Base-by-base conservation (phyloP, 352 stramenopile genomes). In the Aphanomyces invadans region DNA sequence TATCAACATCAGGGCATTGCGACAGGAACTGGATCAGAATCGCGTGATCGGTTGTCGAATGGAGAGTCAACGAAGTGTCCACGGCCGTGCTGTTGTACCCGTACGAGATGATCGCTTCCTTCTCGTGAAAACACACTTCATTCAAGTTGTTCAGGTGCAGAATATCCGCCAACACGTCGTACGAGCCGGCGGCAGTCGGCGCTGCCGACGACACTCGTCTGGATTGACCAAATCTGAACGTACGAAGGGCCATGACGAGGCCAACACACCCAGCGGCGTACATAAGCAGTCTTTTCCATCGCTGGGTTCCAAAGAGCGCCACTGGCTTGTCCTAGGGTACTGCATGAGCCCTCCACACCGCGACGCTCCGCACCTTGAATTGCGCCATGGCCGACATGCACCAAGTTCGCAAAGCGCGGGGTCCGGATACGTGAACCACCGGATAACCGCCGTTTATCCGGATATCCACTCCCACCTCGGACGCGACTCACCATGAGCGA, bases 1-100 rank as follows among this genome's bases (percentile, higher is more conserved):
- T 73, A 36, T 88, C 80, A 15, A 89, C 69, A 55, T 85, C 78
- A 0, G 78, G 69, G 55, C 80, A 88, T 26, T 70, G 53, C 26
- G 72, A 56, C 31, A 89, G 55, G 53, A 73, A 77, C 11, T 82
- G 57, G 45, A 88, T 69, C 42, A 88, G 51, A 21, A 76, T 44
- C 15, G 71, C 55, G 42, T 87, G 76, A 57, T 70, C 68, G 21
- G 26, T 64, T 3, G 45, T 25, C 19, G 45, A 4, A 32, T 46
- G 55, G 25, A 46, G 55, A 19, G 7, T 2, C 12, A 52, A 38
- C 2, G 21, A 10, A 29, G 49, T 7, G 39, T 64, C 55, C 23
- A 64, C 32, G 10, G 23, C 33, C 4, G 55, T 33, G 33, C 55
- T 64, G 15, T 64, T 64, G 55, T 52, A 64, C 36, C 29, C 33